A percentile compares a stretch with the other conserved stretches of the same genome.
Evolutionary conservation across 2,329 filamentous ascomycete genomes (phyloP).

Genomic region (Chrysoporthe cubensis): DNA sequence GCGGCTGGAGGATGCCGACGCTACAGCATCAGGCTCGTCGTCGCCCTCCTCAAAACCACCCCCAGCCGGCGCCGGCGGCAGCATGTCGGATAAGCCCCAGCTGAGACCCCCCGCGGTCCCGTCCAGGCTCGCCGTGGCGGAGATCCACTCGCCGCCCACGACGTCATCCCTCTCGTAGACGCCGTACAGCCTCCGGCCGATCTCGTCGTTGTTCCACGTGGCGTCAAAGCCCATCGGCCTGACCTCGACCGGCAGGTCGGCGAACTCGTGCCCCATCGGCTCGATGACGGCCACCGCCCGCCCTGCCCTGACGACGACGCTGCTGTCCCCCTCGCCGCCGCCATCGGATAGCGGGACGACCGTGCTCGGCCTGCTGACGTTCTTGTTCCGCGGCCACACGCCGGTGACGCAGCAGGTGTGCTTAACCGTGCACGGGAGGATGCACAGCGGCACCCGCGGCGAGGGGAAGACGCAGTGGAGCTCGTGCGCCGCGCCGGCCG

Average conservation of each 20-base stretch:
- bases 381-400: conserved; percentile 21
- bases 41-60: too few species aligned
- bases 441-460: conserved; percentile 13
- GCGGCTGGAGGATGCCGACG: too few species aligned
- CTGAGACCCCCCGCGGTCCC: neutral
- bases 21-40: too few species aligned
- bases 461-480: conserved; percentile 25
- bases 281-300: neutral
- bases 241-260: conserved; percentile 17
- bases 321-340: neutral
- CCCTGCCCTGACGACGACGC: conserved; percentile 8
- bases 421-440: conserved; percentile 18
- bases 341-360: neutral
- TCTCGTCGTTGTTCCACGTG: conserved; percentile 17
- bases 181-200: conserved; percentile 2
- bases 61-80: too few species aligned
- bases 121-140: neutral
- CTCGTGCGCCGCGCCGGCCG: conserved; percentile 16
- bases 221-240: conserved; percentile 14
- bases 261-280: neutral
- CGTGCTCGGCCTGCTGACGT: conserved; percentile 2
- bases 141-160: neutral
- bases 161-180: neutral
- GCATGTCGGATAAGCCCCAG: too few species aligned
- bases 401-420: conserved; percentile 23